Conservation (phyloP, 2,329 filamentous ascomycete genomes). For the Phoma sp. region DNA sequence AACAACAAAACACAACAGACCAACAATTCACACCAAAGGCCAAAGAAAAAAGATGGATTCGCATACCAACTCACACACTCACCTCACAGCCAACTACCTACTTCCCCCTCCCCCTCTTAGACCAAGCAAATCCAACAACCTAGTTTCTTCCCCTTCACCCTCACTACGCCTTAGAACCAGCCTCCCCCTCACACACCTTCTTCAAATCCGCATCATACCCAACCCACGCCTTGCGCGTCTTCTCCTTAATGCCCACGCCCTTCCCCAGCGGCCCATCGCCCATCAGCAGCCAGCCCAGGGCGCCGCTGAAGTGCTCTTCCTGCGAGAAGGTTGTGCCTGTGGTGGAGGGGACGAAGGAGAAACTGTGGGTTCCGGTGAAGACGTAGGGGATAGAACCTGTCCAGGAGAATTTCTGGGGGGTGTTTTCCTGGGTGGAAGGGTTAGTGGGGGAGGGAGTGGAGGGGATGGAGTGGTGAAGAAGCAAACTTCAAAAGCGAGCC, state of each 20-base stretch:
- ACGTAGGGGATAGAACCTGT: constrained; percentile 18
- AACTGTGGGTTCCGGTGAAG: constrained; percentile 27
- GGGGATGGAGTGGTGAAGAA: too few relatives aligned
- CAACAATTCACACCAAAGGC: too few relatives aligned
- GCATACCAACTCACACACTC: too few relatives aligned
- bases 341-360: constrained; percentile 22
- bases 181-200: neutral
- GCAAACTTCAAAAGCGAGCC: too few relatives aligned
- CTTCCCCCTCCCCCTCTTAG: too few relatives aligned
- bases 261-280: constrained; percentile 3
- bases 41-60: too few relatives aligned
- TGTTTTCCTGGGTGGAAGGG: constrained; percentile 15
- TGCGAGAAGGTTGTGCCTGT: constrained; percentile 29
- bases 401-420: constrained; percentile 19
- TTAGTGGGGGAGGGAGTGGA: too few relatives aligned
- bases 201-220: constrained; percentile 6
- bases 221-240: constrained; percentile 18
- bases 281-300: constrained; percentile 16
- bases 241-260: constrained; percentile 17
- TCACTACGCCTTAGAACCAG: too few relatives aligned
- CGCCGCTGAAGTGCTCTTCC: constrained; percentile 26
- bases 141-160: too few relatives aligned
- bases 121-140: too few relatives aligned
- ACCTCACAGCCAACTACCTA: too few relatives aligned
- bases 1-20: too few relatives aligned